Evolutionary conservation across 2,329 filamentous ascomycete genomes (phyloP).

Genomic region (Calonectria montana): DNA sequence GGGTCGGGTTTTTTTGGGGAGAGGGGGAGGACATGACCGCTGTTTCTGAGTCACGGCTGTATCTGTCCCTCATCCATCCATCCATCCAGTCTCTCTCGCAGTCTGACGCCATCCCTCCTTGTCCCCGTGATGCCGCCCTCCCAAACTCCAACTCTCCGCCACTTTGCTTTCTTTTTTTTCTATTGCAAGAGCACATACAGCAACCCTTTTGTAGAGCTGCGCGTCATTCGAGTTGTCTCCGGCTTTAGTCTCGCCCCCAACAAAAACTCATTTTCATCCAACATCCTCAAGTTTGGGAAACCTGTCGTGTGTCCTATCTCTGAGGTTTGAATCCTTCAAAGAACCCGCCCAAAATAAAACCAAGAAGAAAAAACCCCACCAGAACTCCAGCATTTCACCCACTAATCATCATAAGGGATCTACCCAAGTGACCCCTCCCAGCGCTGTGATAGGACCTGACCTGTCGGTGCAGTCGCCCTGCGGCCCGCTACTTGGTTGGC

Average conservation of each 20-base stretch:
- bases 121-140: constrained; percentile 18
- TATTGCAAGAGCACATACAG: background rate
- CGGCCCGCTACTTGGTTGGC: background rate
- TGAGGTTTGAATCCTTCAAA: background rate
- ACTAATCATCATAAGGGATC: background rate
- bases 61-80: background rate
- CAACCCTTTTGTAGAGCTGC: background rate
- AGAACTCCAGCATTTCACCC: background rate
- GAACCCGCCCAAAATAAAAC: background rate
- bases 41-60: background rate
- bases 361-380: too few relatives aligned
- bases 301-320: background rate
- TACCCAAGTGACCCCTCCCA: background rate
- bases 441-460: background rate
- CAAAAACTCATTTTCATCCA: background rate
- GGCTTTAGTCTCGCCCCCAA: background rate
- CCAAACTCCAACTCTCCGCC: constrained; percentile 5
- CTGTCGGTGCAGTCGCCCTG: background rate
- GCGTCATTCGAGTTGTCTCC: background rate
- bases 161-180: background rate
- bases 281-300: background rate
- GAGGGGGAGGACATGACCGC: background rate
- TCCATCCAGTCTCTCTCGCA: background rate
- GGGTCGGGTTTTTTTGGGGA: background rate
- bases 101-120: background rate